These are phyloP conservation scores for Colletotrichum orchidophilum DNA, from an alignment of 2,329 filamentous ascomycete genomes.

Conservation along the genomic window DNA sequence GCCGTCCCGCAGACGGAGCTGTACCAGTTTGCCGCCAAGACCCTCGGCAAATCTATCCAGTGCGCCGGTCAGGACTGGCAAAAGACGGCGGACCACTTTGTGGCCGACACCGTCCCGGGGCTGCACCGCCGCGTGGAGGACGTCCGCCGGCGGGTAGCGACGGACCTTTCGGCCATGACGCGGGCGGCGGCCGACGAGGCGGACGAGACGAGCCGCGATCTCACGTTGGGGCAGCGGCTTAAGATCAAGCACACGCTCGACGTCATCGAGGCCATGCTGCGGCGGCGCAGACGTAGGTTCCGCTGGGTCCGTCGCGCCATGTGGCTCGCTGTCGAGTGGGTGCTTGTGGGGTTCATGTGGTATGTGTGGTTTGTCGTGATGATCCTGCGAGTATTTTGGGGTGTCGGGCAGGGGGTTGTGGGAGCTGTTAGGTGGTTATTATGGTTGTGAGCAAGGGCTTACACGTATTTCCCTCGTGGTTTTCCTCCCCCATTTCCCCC, in stretches of 20 bases:
- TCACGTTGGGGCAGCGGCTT: conserved; percentile 80
- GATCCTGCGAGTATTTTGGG: conserved; percentile 72
- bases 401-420: conserved; percentile 67
- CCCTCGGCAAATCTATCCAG: conserved; percentile 58
- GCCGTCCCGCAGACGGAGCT: conserved; percentile 52
- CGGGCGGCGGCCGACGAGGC: conserved; percentile 79
- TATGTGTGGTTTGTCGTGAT: conserved; percentile 92
- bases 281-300: conserved; percentile 73
- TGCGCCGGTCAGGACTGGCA: conserved; percentile 65
- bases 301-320: conserved; percentile 79
- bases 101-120: conserved; percentile 62
- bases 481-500: background rate
- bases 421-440: conserved; percentile 80
- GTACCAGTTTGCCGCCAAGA: conserved; percentile 63
- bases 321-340: conserved; percentile 88
- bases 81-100: conserved; percentile 67
- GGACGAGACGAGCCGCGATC: conserved; percentile 78
- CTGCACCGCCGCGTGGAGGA: conserved; percentile 59
- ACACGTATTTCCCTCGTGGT: background rate
- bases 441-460: conserved; percentile 69
- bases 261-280: conserved; percentile 78
- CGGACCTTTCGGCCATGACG: conserved; percentile 68
- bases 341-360: conserved; percentile 90
- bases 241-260: conserved; percentile 84
- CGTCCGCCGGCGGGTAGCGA: conserved; percentile 56